A percentile compares a stretch with the other conserved stretches of the same genome.
Evolutionary conservation across 176 grass and related monocot species (phyloP).

Genomic region (Eremochloa ophiuroides): DNA sequence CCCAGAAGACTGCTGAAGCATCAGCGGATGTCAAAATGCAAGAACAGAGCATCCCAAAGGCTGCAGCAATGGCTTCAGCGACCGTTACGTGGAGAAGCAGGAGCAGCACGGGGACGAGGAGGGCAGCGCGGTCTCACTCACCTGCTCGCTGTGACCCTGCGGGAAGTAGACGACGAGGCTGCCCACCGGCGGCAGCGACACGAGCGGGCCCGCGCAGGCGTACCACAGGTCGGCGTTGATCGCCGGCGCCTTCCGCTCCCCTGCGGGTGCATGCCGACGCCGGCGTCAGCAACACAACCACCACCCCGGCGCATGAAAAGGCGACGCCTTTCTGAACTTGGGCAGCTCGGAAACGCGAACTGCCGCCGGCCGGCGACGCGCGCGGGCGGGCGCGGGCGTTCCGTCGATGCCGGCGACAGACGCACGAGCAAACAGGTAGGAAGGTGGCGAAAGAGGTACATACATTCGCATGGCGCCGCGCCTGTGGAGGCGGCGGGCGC

Average conservation of each 20-base stretch:
- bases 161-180: slow-evolving; percentile 99
- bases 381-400: background rate
- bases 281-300: slow-evolving; percentile 11
- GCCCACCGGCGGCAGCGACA: slow-evolving; percentile 87
- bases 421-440: background rate
- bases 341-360: background rate
- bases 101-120: background rate
- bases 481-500: background rate
- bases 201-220: slow-evolving; percentile 94
- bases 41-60: background rate
- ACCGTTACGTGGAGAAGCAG: background rate
- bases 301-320: background rate
- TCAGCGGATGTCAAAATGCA: background rate
- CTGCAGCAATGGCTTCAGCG: background rate
- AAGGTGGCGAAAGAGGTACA: background rate
- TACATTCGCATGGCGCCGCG: slow-evolving; percentile 43
- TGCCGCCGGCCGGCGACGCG: background rate
- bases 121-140: slow-evolving; percentile 9
- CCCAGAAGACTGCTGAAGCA: background rate
- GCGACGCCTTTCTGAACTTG: background rate
- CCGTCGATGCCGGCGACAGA: background rate
- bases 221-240: slow-evolving; percentile 97
- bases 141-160: slow-evolving; percentile 99
- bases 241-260: slow-evolving; percentile 66
- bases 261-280: slow-evolving; percentile 28